Evolutionary conservation across 2,329 filamentous ascomycete genomes (phyloP), one percentile per base, ranked within the genome.

Genomic region (Westerdykella ornata): DNA sequence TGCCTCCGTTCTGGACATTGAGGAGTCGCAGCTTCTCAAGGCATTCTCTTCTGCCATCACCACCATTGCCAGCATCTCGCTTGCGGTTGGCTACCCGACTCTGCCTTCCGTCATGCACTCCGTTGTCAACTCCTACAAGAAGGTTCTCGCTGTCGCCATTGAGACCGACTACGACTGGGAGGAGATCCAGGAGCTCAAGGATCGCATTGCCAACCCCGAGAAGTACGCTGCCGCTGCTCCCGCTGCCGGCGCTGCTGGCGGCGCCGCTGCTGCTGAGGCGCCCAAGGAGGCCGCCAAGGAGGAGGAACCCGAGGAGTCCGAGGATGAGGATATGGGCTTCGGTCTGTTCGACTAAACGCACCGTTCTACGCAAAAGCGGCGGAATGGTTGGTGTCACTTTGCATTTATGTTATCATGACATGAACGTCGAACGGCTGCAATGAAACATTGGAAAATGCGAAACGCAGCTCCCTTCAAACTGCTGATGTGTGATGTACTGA

Each of bases 131-230:
- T 72, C 77, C 65, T 98, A 98, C 87, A 98, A 98, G 88, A 96
- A 95, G 68, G 75, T 85, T 57, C 76, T 97, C 59, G 78, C 92
- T 57, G 82, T 96, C 63, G 94, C 92, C 63, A 71, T 98, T 64
- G 80, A 82, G 73, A 96, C 87, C 61, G 89, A 94, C 57, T 84
- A 84, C 79, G 84, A 81, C 73, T 98, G 92, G 90, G 82, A 89
- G 63, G 88, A 87, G 73, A 95, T 98, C 66, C 82, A 94, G 66
- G 80, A 95, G 75, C 85, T 98, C 76, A 98, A 98, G 85, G 92
- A 98, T 77, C 88, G 92, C 71, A 96, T 98, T 65, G 88, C 88
- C 75, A 97, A 98, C 82, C 94, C 94, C 59, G 92, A 98, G 42
- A 88, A 88, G 42, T 98, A 97, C 71, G 92, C 90, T 53, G 70